Conservation (phyloP, 768 basidiomycete species). For the Collybiopsis luxurians region DNA sequence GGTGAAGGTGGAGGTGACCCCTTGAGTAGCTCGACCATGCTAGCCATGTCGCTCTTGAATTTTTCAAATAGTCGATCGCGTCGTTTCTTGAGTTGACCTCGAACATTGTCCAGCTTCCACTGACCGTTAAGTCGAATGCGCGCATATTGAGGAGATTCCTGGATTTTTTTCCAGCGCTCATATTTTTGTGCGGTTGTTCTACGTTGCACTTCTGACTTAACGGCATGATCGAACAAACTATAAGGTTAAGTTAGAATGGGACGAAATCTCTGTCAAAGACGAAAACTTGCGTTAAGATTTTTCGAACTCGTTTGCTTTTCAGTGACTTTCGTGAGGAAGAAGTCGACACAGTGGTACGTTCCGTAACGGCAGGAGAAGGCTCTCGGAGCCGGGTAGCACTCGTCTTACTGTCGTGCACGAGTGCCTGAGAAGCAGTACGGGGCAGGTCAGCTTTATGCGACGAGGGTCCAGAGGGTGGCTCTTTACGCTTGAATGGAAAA, state of each 20-base stretch:
- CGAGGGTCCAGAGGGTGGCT: background rate
- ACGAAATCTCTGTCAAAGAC: background rate
- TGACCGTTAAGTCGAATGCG: slow-evolving; percentile 8
- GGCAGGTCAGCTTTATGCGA: background rate
- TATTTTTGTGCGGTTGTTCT: background rate
- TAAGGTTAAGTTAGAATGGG: background rate
- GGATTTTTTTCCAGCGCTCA: slow-evolving; percentile 9
- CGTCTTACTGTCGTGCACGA: background rate
- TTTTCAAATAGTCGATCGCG: slow-evolving; percentile 1
- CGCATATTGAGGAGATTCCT: slow-evolving; percentile 12
- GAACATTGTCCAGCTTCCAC: slow-evolving; percentile 3
- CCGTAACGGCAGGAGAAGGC: slow-evolving; percentile 1
- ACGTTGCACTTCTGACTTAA: background rate
- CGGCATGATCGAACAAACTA: background rate
- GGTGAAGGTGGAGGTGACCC: background rate
- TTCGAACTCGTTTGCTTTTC: background rate
- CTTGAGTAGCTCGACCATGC: background rate
- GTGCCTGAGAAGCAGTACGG: background rate
- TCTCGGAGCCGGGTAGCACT: background rate
- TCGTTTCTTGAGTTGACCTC: slow-evolving; percentile 9
- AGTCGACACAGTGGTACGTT: background rate
- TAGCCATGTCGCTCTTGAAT: background rate
- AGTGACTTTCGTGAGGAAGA: background rate
- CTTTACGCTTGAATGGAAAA: background rate
- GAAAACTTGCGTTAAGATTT: background rate